A percentile compares a stretch with the other conserved stretches of the same genome.
Conservation (phyloP, 768 basidiomycete genomes). For the Nidularia pulvinata region DNA sequence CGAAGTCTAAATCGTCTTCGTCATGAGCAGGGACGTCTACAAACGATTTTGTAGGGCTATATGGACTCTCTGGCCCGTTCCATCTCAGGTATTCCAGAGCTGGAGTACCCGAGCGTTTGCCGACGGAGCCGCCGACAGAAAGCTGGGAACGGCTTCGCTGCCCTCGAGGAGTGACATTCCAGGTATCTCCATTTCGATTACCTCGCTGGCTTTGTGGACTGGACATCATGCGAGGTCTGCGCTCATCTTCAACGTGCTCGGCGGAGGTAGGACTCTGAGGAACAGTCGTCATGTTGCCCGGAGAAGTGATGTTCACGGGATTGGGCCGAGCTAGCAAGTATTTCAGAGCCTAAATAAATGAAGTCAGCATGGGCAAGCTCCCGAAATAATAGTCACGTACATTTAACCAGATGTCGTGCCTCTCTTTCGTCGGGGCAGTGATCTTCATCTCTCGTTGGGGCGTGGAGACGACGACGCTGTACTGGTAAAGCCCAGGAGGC, state of each 20-base stretch:
- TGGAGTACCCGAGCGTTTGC: constrained; percentile 89
- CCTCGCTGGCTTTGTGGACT: constrained; percentile 81
- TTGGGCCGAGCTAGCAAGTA: constrained; percentile 84
- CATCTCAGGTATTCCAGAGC: constrained; percentile 90
- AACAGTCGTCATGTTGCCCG: constrained; percentile 30
- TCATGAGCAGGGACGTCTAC: constrained; percentile 49
- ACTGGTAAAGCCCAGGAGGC: constrained; percentile 91
- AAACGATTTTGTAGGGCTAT: constrained; percentile 74
- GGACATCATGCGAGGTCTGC: constrained; percentile 41
- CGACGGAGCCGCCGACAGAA: constrained; percentile 70
- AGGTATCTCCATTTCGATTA: constrained; percentile 62
- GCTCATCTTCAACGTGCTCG: constrained; percentile 52
- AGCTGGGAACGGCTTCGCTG: constrained; percentile 80
- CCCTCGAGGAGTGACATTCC: constrained; percentile 78
- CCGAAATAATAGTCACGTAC: constrained; percentile 40
- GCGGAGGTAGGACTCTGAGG: constrained; percentile 52
- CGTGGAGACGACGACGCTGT: constrained; percentile 91
- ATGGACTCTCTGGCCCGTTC: constrained; percentile 73
- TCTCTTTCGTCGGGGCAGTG: constrained; percentile 93
- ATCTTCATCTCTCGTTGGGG: constrained; percentile 98
- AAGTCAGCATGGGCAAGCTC: constrained; percentile 8
- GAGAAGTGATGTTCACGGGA: constrained; percentile 30
- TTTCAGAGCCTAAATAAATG: constrained; percentile 70
- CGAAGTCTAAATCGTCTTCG: constrained; percentile 77
- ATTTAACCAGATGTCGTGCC: constrained; percentile 97